These are phyloP conservation scores for Panaeolus cyanescens DNA, from an alignment of 768 basidiomycete genomes.

Conservation along the genomic window DNA sequence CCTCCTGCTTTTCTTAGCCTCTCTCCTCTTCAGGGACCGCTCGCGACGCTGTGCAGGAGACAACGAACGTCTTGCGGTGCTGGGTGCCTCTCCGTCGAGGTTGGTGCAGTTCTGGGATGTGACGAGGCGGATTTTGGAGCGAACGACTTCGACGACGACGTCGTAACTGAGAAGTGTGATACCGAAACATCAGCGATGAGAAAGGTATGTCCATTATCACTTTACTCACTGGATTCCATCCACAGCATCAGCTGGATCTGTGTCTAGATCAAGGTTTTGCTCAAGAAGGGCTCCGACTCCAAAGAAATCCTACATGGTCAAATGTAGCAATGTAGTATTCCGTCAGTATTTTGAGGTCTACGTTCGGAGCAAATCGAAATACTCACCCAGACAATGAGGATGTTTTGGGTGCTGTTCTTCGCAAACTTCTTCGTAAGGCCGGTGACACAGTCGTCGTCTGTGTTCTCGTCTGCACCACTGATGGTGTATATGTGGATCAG, in stretches of 20 bases:
- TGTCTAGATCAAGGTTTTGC: slow-evolving; percentile 9
- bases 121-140: slow-evolving; percentile 14
- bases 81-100: slow-evolving; percentile 24
- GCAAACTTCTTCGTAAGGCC: slow-evolving; percentile 20
- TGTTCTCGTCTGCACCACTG: slow-evolving; percentile 15
- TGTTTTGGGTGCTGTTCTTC: slow-evolving; percentile 21
- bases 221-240: slow-evolving; percentile 20
- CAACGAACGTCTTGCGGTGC: slow-evolving; percentile 14
- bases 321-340: slow-evolving; percentile 15
- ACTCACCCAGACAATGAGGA: slow-evolving; percentile 26
- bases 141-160: slow-evolving; percentile 17
- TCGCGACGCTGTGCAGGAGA: not conserved
- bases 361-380: not conserved
- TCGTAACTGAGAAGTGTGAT: slow-evolving; percentile 10
- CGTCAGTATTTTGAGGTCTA: slow-evolving; percentile 11
- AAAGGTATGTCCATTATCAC: not conserved
- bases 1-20: not conserved
- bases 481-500: not conserved
- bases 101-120: slow-evolving; percentile 22
- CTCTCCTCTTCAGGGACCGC: not conserved
- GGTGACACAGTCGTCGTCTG: slow-evolving; percentile 22
- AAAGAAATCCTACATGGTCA: slow-evolving; percentile 20
- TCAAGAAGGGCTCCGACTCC: slow-evolving; percentile 16
- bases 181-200: not conserved
- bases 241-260: slow-evolving; percentile 19